phyloP scores from a whole-genome alignment of 2,329 filamentous ascomycete species.

The Phialophora tarda region DNA sequence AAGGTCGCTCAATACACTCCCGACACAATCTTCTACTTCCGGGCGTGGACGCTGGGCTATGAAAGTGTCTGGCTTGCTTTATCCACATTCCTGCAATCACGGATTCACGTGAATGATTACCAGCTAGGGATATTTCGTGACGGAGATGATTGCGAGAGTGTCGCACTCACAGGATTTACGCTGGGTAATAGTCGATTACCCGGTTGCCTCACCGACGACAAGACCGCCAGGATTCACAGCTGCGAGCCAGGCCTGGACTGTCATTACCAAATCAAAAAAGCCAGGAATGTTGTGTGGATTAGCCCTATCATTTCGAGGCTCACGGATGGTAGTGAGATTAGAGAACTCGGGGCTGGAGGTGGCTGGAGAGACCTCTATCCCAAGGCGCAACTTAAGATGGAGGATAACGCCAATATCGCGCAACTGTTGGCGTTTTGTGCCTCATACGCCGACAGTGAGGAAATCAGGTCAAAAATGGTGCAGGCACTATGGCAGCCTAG shows the following conservation, averaged over 20 bases:
- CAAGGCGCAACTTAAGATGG: constrained; percentile 67
- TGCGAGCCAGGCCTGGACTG: constrained; percentile 72
- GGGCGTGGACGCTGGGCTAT: constrained; percentile 91
- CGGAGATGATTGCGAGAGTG: constrained; percentile 64
- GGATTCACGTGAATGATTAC: constrained; percentile 84
- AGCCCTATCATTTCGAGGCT: constrained; percentile 75
- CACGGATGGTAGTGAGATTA: constrained; percentile 65
- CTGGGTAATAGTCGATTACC: constrained; percentile 72
- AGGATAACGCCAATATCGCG: constrained; percentile 55
- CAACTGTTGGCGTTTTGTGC: constrained; percentile 61
- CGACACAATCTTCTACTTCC: constrained; percentile 80
- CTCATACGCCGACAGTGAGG: constrained; percentile 43
- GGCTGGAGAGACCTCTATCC: constrained; percentile 76
- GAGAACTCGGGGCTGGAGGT: constrained; percentile 77
- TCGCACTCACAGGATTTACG: constrained; percentile 73
- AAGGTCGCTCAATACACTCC: constrained; percentile 71
- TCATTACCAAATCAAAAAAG: constrained; percentile 48
- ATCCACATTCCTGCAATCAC: constrained; percentile 69
- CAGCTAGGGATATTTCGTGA: constrained; percentile 74
- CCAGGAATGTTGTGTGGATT: constrained; percentile 71
- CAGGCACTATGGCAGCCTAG: not conserved
- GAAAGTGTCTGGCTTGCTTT: constrained; percentile 90
- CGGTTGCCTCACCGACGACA: constrained; percentile 73
- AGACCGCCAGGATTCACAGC: constrained; percentile 74
- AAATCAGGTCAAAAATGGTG: constrained; percentile 40